phyloP scores from a whole-genome alignment of 2,329 filamentous ascomycete genomes.

The Dactylellina parvicollis region DNA sequence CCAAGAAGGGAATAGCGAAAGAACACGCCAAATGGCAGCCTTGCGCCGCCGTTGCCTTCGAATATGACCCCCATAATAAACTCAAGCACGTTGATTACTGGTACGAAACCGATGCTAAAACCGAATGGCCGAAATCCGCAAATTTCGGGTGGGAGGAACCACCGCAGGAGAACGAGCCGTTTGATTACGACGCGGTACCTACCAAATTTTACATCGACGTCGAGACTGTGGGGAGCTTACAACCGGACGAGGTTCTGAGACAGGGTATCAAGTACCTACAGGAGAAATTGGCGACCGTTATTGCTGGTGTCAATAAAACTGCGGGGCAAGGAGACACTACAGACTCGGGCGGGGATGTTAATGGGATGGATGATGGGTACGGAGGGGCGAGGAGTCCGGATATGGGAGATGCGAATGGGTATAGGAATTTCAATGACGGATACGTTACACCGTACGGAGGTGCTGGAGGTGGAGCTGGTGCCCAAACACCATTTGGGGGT shows the following conservation, averaged over 20 bases:
- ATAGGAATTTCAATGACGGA: constrained; percentile 55
- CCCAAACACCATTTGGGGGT: constrained; percentile 47
- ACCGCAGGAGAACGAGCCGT: constrained; percentile 81
- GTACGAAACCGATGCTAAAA: constrained; percentile 84
- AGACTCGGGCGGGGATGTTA: constrained; percentile 60
- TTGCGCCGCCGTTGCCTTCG: constrained; percentile 89
- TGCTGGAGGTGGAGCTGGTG: constrained; percentile 50
- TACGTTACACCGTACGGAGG: constrained; percentile 58
- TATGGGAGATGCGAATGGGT: constrained; percentile 49
- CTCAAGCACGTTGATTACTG: constrained; percentile 90
- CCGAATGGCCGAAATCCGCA: constrained; percentile 88
- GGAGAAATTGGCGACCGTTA: constrained; percentile 84
- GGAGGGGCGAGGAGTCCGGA: constrained; percentile 52
- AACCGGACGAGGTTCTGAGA: constrained; percentile 88
- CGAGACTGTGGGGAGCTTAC: constrained; percentile 85
- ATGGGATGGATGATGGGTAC: constrained; percentile 57
- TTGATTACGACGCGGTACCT: constrained; percentile 89
- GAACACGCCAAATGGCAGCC: constrained; percentile 99
- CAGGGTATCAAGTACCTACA: constrained; percentile 89
- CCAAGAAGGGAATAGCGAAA: constrained; percentile 98
- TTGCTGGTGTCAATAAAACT: constrained; percentile 71
- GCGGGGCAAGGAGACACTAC: constrained; percentile 67
- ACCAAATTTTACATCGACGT: constrained; percentile 91
- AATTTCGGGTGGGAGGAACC: constrained; percentile 83
- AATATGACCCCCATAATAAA: constrained; percentile 98